phyloP scores from a whole-genome alignment of 495 filamentous ascomycete genomes.

The Podospora tetraspora region DNA sequence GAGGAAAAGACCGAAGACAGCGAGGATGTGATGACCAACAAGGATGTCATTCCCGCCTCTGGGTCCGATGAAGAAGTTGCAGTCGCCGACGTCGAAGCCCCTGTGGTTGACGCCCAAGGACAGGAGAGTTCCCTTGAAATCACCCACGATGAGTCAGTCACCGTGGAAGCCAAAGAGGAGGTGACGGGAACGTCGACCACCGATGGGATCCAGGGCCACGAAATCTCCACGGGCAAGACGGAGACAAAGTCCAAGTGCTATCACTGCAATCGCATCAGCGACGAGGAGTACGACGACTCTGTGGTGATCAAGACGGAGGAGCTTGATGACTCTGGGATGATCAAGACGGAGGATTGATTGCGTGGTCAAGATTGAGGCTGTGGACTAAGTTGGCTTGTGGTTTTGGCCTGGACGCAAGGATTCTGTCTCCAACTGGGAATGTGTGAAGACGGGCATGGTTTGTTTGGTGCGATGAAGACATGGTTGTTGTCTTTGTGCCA shows the following conservation, averaged over 20 bases:
- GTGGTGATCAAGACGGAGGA: constrained; percentile 12
- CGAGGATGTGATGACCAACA: not conserved
- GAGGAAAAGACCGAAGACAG: not conserved
- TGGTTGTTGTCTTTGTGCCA: not conserved
- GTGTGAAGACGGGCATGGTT: not conserved
- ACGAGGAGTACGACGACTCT: not conserved
- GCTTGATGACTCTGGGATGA: not conserved
- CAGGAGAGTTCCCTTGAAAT: not conserved
- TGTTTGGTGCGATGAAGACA: not conserved
- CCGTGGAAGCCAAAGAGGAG: not conserved
- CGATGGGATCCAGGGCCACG: not conserved
- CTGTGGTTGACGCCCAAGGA: not conserved
- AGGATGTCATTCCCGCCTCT: not conserved
- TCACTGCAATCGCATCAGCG: not conserved
- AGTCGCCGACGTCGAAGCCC: not conserved
- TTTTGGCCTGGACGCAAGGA: not conserved
- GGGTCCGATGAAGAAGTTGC: not conserved
- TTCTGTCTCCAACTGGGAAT: not conserved
- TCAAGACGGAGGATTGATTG: not conserved
- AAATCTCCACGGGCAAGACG: too few relatives aligned
- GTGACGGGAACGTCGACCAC: not conserved
- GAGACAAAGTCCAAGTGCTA: not conserved
- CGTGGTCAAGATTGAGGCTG: not conserved
- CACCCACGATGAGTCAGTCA: not conserved
- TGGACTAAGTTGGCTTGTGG: not conserved